Percentiles rank a stretch among this genome's conserved stretches.
Evolutionary conservation across 176 grass and related monocot genomes (phyloP).

Genomic region (Metroxylon sagu): DNA sequence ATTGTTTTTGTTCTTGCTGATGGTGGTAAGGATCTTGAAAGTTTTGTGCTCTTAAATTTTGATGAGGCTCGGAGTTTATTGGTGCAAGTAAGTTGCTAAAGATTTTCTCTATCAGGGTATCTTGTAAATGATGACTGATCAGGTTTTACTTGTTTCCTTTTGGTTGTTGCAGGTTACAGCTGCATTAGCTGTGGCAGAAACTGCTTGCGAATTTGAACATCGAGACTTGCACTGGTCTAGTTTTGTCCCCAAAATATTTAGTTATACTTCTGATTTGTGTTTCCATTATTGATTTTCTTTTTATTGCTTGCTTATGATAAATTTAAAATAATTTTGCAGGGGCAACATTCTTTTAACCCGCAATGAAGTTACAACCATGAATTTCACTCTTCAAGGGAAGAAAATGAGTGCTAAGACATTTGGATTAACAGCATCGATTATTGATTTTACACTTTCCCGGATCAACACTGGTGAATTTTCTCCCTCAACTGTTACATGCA

Average conservation of each 20-base stretch:
- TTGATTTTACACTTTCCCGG: constrained; percentile 94
- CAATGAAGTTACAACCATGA: constrained; percentile 35
- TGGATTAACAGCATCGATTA: constrained; percentile 65
- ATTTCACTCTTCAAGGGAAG: constrained; percentile 51
- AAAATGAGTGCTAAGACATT: constrained; percentile 45
- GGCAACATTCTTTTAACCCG: constrained; percentile 87
- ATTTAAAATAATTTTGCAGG: constrained; percentile 34
- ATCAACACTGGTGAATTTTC: constrained; percentile 64
- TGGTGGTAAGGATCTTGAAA: constrained; percentile 88
- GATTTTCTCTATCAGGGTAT: constrained; percentile 2
- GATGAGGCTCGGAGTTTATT: constrained; percentile 70
- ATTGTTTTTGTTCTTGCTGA: constrained; percentile 84
- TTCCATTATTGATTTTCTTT: constrained; percentile 2
- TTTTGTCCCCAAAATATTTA: constrained; percentile 22
- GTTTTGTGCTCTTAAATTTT: constrained; percentile 52
- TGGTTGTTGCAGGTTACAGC: constrained; percentile 43
- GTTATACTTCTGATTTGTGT: background rate
- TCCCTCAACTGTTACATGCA: background rate
- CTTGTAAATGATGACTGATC: background rate
- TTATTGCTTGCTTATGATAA: constrained; percentile 3
- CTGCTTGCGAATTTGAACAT: constrained; percentile 90
- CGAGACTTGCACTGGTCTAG: constrained; percentile 90
- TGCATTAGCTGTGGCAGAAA: constrained; percentile 80
- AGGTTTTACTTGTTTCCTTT: background rate
- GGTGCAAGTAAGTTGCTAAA: constrained; percentile 51